phyloP scores from a whole-genome alignment of 768 basidiomycete genomes.

The Panus rudis region DNA sequence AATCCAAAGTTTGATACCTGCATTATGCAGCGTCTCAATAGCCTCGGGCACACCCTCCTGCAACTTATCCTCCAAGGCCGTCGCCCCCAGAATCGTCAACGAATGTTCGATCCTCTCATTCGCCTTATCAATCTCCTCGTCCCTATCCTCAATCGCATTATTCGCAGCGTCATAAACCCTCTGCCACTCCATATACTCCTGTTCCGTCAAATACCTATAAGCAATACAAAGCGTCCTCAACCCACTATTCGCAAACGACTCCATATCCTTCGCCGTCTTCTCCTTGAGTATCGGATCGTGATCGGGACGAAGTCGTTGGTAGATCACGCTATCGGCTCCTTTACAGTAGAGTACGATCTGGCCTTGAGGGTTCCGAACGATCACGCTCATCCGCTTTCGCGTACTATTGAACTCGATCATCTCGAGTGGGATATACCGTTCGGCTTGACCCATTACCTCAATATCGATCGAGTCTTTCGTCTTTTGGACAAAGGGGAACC shows the following conservation, averaged over 20 bases:
- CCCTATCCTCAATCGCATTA: slow-evolving; percentile 68
- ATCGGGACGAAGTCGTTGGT: slow-evolving; percentile 70
- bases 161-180: slow-evolving; percentile 78
- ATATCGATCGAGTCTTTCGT: slow-evolving; percentile 75
- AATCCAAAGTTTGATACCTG: slow-evolving; percentile 98
- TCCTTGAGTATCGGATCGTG: slow-evolving; percentile 72
- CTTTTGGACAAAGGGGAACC: slow-evolving; percentile 83
- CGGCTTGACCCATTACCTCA: slow-evolving; percentile 84
- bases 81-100: slow-evolving; percentile 84
- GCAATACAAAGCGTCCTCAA: slow-evolving; percentile 88
- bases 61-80: slow-evolving; percentile 94
- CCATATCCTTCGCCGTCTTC: slow-evolving; percentile 81
- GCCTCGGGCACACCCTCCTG: slow-evolving; percentile 97
- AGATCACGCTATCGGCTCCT: slow-evolving; percentile 96
- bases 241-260: slow-evolving; percentile 88
- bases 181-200: slow-evolving; percentile 81
- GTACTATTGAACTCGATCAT: slow-evolving; percentile 92
- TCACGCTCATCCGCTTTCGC: slow-evolving; percentile 91
- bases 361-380: slow-evolving; percentile 82
- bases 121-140: slow-evolving; percentile 88
- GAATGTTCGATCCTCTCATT: slow-evolving; percentile 79
- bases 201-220: slow-evolving; percentile 68
- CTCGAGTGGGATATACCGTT: slow-evolving; percentile 73
- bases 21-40: slow-evolving; percentile 83
- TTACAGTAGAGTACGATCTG: slow-evolving; percentile 84